phyloP scores from a whole-genome alignment of 2,329 filamentous ascomycete genomes.

The Alternaria tenuissima region DNA sequence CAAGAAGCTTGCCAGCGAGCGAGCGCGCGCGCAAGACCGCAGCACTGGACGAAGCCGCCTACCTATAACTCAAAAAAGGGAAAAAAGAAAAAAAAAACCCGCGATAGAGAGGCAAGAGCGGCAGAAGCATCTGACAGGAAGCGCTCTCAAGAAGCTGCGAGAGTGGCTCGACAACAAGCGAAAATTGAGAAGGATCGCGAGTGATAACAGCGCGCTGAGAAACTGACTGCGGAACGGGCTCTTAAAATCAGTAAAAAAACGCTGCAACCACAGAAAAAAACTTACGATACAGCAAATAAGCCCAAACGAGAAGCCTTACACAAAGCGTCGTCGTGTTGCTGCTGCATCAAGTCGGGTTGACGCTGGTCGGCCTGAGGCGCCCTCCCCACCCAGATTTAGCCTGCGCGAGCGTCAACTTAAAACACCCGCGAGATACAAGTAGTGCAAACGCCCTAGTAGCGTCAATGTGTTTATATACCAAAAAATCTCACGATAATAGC shows the following conservation, averaged over 20 bases:
- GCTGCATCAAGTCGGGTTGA: background rate
- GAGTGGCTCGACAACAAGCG: background rate
- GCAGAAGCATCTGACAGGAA: background rate
- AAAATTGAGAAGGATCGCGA: conserved; percentile 1
- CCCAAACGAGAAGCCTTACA: conserved; percentile 1
- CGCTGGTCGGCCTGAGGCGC: background rate
- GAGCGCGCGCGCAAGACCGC: too few relatives aligned
- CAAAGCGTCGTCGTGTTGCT: conserved; percentile 5
- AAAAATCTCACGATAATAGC: too few relatives aligned
- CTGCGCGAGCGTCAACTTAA: background rate
- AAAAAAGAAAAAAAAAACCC: too few relatives aligned
- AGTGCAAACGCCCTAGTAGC: background rate
- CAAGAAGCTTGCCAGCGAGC: too few relatives aligned
- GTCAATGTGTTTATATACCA: too few relatives aligned
- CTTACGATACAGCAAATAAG: background rate
- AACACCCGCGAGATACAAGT: background rate
- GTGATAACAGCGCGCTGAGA: too few relatives aligned
- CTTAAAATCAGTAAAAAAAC: too few relatives aligned
- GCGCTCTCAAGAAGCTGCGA: background rate
- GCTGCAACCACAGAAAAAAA: background rate
- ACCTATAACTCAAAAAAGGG: background rate
- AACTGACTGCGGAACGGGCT: too few relatives aligned
- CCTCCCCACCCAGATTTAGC: background rate
- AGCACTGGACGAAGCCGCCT: background rate
- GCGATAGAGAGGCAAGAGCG: background rate